Conservation (phyloP, 176 grass and related monocot species). For the Bolboschoenus planiculmis region DNA sequence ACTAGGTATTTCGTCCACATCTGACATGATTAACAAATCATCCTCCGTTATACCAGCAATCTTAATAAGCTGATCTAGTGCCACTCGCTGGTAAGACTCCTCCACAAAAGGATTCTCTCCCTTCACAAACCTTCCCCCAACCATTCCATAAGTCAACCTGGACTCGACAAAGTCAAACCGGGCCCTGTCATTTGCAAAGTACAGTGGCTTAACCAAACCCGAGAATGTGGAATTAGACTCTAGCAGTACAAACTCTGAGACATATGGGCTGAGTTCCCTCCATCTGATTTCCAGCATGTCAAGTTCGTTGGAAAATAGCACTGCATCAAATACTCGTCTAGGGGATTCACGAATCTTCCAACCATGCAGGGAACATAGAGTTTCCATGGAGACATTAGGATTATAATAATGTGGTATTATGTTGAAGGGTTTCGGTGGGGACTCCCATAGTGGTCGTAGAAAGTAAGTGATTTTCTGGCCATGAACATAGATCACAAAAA, state of each 20-base stretch:
- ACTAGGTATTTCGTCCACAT: conserved; percentile 88
- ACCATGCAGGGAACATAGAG: conserved; percentile 75
- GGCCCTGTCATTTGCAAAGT: conserved; percentile 47
- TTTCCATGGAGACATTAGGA: conserved; percentile 68
- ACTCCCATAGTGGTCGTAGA: conserved; percentile 75
- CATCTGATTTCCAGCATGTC: conserved; percentile 84
- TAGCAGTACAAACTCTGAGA: conserved; percentile 71
- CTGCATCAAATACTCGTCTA: conserved; percentile 70
- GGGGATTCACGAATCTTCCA: conserved; percentile 73
- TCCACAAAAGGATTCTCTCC: conserved; percentile 93
- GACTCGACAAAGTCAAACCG: conserved; percentile 66
- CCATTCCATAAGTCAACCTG: conserved; percentile 64
- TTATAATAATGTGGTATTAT: conserved; percentile 62
- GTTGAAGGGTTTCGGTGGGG: conserved; percentile 71
- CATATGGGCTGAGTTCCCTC: conserved; percentile 72
- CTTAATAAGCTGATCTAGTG: conserved; percentile 65
- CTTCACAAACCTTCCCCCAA: conserved; percentile 74
- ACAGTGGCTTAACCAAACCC: conserved; percentile 64
- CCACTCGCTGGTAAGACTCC: conserved; percentile 83
- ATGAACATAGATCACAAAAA: conserved; percentile 57
- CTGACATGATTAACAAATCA: conserved; percentile 91
- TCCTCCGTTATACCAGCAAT: conserved; percentile 63
- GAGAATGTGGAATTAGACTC: conserved; percentile 91
- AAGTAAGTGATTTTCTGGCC: conserved; percentile 95
- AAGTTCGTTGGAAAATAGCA: conserved; percentile 80